Evolutionary conservation across 257 asterid species (phyloP).

Genomic region (Plantago ovata): DNA sequence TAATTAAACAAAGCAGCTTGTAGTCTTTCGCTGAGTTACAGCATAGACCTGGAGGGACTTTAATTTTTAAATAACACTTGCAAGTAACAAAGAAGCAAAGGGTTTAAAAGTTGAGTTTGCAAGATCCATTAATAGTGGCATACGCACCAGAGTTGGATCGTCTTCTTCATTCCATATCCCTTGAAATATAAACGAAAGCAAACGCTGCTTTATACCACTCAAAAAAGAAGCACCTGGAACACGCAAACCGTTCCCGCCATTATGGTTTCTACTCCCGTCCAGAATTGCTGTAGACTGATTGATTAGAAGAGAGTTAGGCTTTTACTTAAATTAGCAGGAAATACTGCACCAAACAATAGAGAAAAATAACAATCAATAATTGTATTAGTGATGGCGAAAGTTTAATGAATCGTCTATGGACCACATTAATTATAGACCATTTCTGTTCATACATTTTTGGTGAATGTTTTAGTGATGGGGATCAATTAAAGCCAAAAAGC

Average conservation of each 20-base stretch:
- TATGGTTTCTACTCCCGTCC: slow-evolving; percentile 40
- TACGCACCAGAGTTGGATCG: slow-evolving; percentile 69
- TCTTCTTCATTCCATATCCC: slow-evolving; percentile 93
- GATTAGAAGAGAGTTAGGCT: slow-evolving; percentile 22
- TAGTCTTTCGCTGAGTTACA: too few species aligned
- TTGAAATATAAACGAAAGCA: slow-evolving; percentile 88
- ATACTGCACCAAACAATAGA: neutral
- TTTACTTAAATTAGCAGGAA: slow-evolving; percentile 3
- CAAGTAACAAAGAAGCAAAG: slow-evolving; percentile 6
- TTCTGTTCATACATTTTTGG: too few species aligned
- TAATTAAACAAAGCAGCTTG: too few species aligned
- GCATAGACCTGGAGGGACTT: too few species aligned
- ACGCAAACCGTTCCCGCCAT: slow-evolving; percentile 45
- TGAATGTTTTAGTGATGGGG: too few species aligned
- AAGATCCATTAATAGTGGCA: slow-evolving; percentile 10
- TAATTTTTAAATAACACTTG: too few species aligned
- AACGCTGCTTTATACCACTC: slow-evolving; percentile 85
- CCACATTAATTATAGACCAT: too few species aligned
- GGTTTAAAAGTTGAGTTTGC: neutral
- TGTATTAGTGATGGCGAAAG: neutral
- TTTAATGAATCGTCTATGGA: neutral
- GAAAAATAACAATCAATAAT: slow-evolving; percentile 14
- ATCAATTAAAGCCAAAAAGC: too few species aligned
- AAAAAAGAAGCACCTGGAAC: slow-evolving; percentile 52
- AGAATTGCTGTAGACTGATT: slow-evolving; percentile 34